A percentile compares a stretch with the other conserved stretches of the same genome.
phyloP scores from a whole-genome alignment of 805 yeast species.

The Candida maesae region DNA sequence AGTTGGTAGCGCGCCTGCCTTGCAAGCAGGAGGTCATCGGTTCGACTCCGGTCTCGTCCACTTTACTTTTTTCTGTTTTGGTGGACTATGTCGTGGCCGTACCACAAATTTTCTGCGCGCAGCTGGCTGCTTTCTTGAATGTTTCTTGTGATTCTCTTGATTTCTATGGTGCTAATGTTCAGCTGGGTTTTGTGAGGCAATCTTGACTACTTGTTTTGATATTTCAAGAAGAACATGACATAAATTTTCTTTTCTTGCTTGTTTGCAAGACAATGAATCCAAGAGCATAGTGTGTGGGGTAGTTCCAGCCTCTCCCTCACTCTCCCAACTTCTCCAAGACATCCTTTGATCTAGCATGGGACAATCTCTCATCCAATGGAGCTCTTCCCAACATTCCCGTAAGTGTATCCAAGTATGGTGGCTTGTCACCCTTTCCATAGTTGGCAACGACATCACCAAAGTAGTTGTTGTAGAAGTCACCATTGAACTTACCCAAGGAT shows the following conservation, averaged over 20 bases:
- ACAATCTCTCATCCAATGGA: conserved; percentile 35
- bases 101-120: too few species aligned
- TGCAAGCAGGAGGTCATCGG: conserved; percentile 60
- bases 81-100: neutral
- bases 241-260: too few species aligned
- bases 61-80: conserved; percentile 19
- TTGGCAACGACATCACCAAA: conserved; percentile 53
- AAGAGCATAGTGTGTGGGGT: too few species aligned
- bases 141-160: too few species aligned
- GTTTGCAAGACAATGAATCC: too few species aligned
- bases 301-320: conserved; percentile 3
- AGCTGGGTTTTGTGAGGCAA: too few species aligned
- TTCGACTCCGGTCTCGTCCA: conserved; percentile 62
- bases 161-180: too few species aligned
- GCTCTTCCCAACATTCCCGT: conserved; percentile 37
- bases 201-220: too few species aligned
- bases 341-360: conserved; percentile 29
- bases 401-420: conserved; percentile 45
- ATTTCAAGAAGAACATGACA: too few species aligned
- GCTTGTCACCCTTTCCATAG: conserved; percentile 44
- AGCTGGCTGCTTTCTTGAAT: too few species aligned
- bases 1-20: conserved; percentile 63
- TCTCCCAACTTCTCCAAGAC: conserved; percentile 30
- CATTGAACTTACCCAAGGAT: conserved; percentile 75
- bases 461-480: conserved; percentile 80